Evolutionary conservation across 306 rosid genomes (phyloP).

Genomic region (Trifolium repens): DNA sequence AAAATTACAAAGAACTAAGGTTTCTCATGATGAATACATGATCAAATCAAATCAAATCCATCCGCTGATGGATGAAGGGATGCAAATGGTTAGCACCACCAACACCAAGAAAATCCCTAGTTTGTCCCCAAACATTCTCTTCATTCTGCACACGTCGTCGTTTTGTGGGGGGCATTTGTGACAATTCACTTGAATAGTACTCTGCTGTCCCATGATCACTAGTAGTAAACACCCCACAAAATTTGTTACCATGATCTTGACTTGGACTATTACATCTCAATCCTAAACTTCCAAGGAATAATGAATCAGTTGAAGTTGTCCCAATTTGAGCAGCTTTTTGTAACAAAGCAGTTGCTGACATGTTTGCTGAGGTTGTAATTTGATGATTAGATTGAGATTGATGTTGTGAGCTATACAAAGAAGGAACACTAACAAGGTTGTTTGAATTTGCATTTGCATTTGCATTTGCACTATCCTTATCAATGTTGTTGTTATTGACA

Average conservation of each 20-base stretch:
- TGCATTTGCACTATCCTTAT: conserved; percentile 40
- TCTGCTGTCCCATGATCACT: conserved; percentile 44
- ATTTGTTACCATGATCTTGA: conserved; percentile 54
- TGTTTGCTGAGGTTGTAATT: conserved; percentile 45
- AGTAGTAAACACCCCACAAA: conserved; percentile 45
- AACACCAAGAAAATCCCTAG: conserved; percentile 91
- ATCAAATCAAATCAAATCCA: conserved; percentile 67
- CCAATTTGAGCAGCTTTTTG: conserved; percentile 92
- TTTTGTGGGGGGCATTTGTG: conserved; percentile 64
- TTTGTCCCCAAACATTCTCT: conserved; percentile 60
- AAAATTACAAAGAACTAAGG: conserved; percentile 1
- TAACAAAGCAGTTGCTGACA: conserved; percentile 94
- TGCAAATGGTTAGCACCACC: conserved; percentile 71
- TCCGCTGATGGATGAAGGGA: conserved; percentile 62
- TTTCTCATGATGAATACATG: conserved; percentile 18
- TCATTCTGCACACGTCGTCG: conserved; percentile 57
- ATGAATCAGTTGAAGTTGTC: conserved; percentile 61
- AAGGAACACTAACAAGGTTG: conserved; percentile 62
- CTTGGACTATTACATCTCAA: conserved; percentile 51
- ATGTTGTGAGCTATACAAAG: conserved; percentile 68
- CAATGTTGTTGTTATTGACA: conserved; percentile 29
- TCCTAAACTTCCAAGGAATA: conserved; percentile 64
- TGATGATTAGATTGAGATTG: conserved; percentile 27
- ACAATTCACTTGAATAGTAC: conserved; percentile 50
- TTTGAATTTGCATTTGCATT: conserved; percentile 31